phyloP scores from a whole-genome alignment of 192 early-diverging fungal genomes.

The Coemansia sp. region DNA sequence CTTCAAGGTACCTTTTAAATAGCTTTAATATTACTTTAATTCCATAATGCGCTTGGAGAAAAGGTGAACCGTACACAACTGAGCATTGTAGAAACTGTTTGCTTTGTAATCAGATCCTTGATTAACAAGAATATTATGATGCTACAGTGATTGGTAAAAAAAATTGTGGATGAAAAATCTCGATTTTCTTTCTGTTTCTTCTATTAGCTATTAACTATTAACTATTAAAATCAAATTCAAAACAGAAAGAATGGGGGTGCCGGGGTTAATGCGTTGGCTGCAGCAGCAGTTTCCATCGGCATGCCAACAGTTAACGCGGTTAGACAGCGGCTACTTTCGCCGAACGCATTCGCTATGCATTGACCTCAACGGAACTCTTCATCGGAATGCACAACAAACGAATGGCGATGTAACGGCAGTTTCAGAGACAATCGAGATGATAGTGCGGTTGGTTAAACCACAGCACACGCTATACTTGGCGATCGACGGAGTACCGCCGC shows the following conservation, averaged over 20 bases:
- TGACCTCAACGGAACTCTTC: conserved; percentile 51
- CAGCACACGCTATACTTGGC: conserved; percentile 88
- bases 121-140: too few species aligned
- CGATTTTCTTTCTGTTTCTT: background rate
- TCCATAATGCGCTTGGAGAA: too few species aligned
- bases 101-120: too few species aligned
- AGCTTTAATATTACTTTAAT: too few species aligned
- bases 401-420: conserved; percentile 29
- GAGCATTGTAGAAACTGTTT: too few species aligned
- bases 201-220: background rate
- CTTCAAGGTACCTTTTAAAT: too few species aligned
- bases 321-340: conserved; percentile 11
- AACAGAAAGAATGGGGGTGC: conserved; percentile 37
- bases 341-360: conserved; percentile 37
- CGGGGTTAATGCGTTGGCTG: conserved; percentile 49
- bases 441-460: conserved; percentile 64
- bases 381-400: conserved; percentile 20
- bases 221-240: background rate
- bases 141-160: too few species aligned
- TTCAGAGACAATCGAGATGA: conserved; percentile 17
- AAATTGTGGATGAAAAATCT: too few species aligned
- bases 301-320: conserved; percentile 18
- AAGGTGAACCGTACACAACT: too few species aligned
- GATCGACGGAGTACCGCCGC: conserved; percentile 92
- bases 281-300: conserved; percentile 39